Evolutionary conservation across 2,329 filamentous ascomycete species (phyloP).

Genomic region (Chalaropsis ovoidea): DNA sequence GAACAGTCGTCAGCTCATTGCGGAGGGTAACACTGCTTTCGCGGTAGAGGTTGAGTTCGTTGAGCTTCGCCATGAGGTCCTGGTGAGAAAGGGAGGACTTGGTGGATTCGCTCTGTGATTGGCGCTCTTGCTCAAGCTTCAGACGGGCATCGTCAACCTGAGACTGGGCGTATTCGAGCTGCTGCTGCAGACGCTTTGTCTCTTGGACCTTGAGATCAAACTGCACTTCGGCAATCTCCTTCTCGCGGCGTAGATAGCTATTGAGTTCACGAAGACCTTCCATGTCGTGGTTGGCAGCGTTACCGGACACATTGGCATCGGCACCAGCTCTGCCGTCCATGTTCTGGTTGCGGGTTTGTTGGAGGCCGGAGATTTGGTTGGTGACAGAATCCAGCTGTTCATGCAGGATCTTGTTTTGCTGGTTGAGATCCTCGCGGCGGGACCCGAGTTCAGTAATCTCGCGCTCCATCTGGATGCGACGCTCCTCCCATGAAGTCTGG

Average conservation of each 20-base stretch:
- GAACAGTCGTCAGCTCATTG: slow-evolving; percentile 71
- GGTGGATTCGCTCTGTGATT: slow-evolving; percentile 61
- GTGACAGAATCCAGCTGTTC: slow-evolving; percentile 78
- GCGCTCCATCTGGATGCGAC: slow-evolving; percentile 67
- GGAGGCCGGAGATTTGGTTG: slow-evolving; percentile 66
- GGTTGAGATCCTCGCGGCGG: slow-evolving; percentile 71
- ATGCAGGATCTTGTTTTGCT: slow-evolving; percentile 85
- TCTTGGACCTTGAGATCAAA: slow-evolving; percentile 84
- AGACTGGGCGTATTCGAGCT: slow-evolving; percentile 73
- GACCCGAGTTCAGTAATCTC: slow-evolving; percentile 71
- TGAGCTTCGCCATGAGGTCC: slow-evolving; percentile 86
- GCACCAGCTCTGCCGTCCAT: slow-evolving; percentile 31
- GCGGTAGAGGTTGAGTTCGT: slow-evolving; percentile 89
- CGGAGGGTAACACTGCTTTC: slow-evolving; percentile 89
- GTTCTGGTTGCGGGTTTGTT: slow-evolving; percentile 57
- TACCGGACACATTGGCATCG: slow-evolving; percentile 28
- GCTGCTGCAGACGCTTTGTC: slow-evolving; percentile 76
- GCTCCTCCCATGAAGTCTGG: slow-evolving; percentile 79
- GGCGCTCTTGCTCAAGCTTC: slow-evolving; percentile 83
- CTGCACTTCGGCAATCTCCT: slow-evolving; percentile 96
- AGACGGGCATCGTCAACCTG: slow-evolving; percentile 83
- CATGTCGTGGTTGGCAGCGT: slow-evolving; percentile 42
- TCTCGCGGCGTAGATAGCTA: slow-evolving; percentile 82
- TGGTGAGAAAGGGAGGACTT: slow-evolving; percentile 69
- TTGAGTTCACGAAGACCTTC: slow-evolving; percentile 84